These are phyloP conservation scores for Globisporangium ultimum DNA, from an alignment of 352 stramenopile species.

Conservation along the genomic window DNA sequence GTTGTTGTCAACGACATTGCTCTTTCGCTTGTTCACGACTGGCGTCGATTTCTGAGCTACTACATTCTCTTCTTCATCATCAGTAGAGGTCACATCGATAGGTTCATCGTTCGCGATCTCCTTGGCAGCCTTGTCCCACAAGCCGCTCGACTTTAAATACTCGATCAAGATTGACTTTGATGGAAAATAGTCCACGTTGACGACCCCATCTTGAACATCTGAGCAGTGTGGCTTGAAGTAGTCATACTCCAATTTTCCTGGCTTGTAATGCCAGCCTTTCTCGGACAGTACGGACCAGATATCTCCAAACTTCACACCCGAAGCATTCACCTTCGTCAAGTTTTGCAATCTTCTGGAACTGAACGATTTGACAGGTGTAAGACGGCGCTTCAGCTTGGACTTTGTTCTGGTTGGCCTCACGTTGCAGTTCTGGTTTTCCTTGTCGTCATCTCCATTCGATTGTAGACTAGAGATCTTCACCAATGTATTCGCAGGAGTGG, in stretches of 20 bases:
- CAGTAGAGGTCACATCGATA: conserved; percentile 21
- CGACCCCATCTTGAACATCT: conserved; percentile 24
- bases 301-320: conserved; percentile 57
- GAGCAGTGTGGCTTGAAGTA: conserved; percentile 66
- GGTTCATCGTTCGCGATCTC: conserved; percentile 37
- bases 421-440: conserved; percentile 13
- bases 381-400: not conserved
- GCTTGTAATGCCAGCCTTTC: conserved; percentile 50
- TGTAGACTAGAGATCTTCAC: not conserved
- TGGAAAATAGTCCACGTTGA: conserved; percentile 51
- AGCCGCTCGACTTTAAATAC: conserved; percentile 45
- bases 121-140: conserved; percentile 41
- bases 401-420: not conserved
- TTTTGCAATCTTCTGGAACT: conserved; percentile 1
- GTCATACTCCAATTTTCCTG: conserved; percentile 48
- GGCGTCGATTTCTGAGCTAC: not conserved
- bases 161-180: conserved; percentile 35
- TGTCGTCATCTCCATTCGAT: conserved; percentile 19
- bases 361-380: not conserved
- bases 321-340: not conserved
- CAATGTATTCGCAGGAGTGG: not conserved
- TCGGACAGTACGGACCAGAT: conserved; percentile 49
- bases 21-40: conserved; percentile 15
- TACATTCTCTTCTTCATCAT: conserved; percentile 17
- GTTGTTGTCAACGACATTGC: conserved; percentile 1